Percentiles rank a stretch among this genome's conserved stretches.
Evolutionary conservation across 306 rosid genomes (phyloP).

Genomic region (Gleditsia sinensis): DNA sequence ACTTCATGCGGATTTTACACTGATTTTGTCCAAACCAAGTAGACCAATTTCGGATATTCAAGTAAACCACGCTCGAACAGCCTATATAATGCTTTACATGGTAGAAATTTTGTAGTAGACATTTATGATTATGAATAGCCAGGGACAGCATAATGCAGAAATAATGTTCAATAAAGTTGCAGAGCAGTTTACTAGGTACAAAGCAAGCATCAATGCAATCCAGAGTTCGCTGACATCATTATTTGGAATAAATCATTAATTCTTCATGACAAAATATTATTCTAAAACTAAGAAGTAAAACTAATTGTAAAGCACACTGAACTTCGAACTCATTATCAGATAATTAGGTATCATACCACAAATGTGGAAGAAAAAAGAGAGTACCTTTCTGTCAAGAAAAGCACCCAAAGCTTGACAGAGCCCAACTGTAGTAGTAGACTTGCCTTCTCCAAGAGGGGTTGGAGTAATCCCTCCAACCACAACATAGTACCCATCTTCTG

Average conservation of each 20-base stretch:
- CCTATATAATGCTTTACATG: background rate
- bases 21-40: background rate
- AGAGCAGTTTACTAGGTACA: background rate
- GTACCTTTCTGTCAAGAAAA: conserved; percentile 90
- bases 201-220: background rate
- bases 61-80: background rate
- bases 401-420: conserved; percentile 99
- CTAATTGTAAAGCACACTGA: background rate
- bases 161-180: background rate
- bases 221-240: conserved; percentile 12
- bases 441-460: conserved; percentile 98
- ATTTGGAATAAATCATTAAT: background rate
- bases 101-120: background rate
- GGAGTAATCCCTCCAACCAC: conserved; percentile 99
- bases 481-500: conserved; percentile 81
- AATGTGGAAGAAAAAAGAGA: background rate
- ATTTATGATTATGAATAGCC: background rate
- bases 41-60: background rate
- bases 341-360: background rate
- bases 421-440: conserved; percentile 97
- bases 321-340: background rate
- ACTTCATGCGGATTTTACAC: background rate
- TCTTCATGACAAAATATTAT: background rate
- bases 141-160: background rate
- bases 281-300: background rate